phyloP scores from a whole-genome alignment of 2,329 filamentous ascomycete species.

The Rhytidhysteron rufulum region DNA sequence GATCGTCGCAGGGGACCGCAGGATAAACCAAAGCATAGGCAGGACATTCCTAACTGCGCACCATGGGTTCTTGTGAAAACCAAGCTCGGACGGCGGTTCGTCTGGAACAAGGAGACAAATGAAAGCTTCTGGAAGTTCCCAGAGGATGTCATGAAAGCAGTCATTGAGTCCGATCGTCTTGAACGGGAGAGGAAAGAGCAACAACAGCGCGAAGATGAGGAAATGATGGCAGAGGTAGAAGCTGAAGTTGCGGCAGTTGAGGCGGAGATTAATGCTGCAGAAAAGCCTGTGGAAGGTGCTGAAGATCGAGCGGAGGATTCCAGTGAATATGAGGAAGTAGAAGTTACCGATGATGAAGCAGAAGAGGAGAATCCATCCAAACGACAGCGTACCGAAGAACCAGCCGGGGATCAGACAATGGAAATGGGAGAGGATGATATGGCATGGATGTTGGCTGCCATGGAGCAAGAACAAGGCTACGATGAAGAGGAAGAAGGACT shows the following conservation, averaged over 20 bases:
- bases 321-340: constrained; percentile 73
- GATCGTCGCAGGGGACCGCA: constrained; percentile 61
- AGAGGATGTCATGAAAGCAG: constrained; percentile 74
- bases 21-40: constrained; percentile 78
- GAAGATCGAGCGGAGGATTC: constrained; percentile 51
- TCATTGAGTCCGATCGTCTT: constrained; percentile 63
- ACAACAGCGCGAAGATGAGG: constrained; percentile 42
- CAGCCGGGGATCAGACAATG: constrained; percentile 47
- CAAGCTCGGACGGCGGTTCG: constrained; percentile 83
- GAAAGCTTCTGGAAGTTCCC: constrained; percentile 96
- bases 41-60: constrained; percentile 72
- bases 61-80: constrained; percentile 94
- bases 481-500: constrained; percentile 70
- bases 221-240: constrained; percentile 14
- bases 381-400: constrained; percentile 47
- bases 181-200: constrained; percentile 66
- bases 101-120: constrained; percentile 81
- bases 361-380: constrained; percentile 49
- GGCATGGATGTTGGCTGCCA: constrained; percentile 82
- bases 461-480: constrained; percentile 61
- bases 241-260: constrained; percentile 26
- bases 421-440: constrained; percentile 96
- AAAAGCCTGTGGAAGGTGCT: constrained; percentile 25
- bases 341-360: constrained; percentile 61
- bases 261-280: constrained; percentile 21